Evolutionary conservation across 1,284 basidiomycete genomes (phyloP).

Genomic region (Cystobasidium sp.): DNA sequence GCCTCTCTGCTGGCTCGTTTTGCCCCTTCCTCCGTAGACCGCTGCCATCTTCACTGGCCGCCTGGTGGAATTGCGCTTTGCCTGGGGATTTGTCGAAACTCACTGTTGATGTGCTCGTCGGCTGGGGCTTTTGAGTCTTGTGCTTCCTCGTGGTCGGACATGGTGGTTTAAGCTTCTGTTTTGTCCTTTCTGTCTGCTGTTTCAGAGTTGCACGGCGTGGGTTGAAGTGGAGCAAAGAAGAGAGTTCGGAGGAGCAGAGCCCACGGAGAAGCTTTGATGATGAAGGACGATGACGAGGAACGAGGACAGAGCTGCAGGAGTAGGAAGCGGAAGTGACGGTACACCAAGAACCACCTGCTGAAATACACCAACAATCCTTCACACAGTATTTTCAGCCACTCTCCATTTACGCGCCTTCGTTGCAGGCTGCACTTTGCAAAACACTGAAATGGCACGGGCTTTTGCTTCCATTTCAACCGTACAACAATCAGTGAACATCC

Average conservation of each 20-base stretch:
- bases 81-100: background rate
- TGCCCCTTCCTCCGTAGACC: background rate
- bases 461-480: too few relatives aligned
- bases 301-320: too few relatives aligned
- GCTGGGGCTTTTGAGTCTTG: constrained; percentile 37
- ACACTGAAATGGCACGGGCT: too few relatives aligned
- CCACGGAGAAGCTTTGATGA: too few relatives aligned
- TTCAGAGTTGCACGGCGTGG: background rate
- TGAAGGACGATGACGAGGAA: too few relatives aligned
- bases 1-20: background rate
- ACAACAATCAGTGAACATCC: too few relatives aligned
- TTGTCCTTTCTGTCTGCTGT: constrained; percentile 4
- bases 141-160: constrained; percentile 43
- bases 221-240: constrained; percentile 14
- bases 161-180: background rate
- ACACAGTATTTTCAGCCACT: background rate
- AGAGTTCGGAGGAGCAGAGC: background rate
- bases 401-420: background rate
- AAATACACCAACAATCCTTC: background rate
- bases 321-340: too few relatives aligned
- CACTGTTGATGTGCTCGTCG: constrained; percentile 45
- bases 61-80: background rate
- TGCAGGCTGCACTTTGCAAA: too few relatives aligned
- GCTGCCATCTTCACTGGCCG: background rate
- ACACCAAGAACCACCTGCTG: too few relatives aligned